Percentiles rank a stretch among this genome's conserved stretches.
These are phyloP conservation scores for Paraconiothyrium sp. DNA, from an alignment of 2,329 filamentous ascomycete species.

Conservation along the genomic window DNA sequence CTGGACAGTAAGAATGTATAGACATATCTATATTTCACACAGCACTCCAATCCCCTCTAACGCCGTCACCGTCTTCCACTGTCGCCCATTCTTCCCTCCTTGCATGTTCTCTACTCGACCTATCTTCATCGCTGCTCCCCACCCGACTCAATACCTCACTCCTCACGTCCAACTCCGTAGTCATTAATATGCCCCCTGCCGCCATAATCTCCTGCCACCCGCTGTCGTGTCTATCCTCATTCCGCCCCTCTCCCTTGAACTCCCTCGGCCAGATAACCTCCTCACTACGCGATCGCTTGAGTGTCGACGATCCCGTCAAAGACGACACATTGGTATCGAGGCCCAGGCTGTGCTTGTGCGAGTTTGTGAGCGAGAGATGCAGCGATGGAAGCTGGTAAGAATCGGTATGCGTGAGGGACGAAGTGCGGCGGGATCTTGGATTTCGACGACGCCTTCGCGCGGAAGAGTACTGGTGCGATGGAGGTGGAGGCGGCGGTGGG, in stretches of 20 bases:
- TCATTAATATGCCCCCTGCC: conserved; percentile 20
- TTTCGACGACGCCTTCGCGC: conserved; percentile 1
- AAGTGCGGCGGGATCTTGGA: conserved; percentile 1
- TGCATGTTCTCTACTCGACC: background rate
- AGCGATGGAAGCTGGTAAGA: conserved; percentile 13
- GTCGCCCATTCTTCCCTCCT: conserved; percentile 7
- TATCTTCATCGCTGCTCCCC: conserved; percentile 7
- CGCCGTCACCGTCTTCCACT: background rate
- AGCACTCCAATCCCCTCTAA: conserved; percentile 8
- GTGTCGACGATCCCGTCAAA: conserved; percentile 11
- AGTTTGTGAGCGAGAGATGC: background rate
- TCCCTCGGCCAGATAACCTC: conserved; percentile 18
- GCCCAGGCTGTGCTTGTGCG: conserved; percentile 3
- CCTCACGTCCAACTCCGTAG: conserved; percentile 18
- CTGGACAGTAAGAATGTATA: background rate
- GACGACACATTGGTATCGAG: conserved; percentile 10
- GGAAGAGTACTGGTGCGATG: conserved; percentile 1
- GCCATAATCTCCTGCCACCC: conserved; percentile 6
- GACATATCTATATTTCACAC: background rate
- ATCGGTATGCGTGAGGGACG: conserved; percentile 4
- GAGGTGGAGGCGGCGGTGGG: conserved; percentile 23
- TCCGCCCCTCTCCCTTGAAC: background rate
- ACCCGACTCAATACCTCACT: conserved; percentile 20
- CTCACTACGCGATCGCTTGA: conserved; percentile 14
- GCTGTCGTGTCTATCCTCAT: conserved; percentile 2